A percentile compares a stretch with the other conserved stretches of the same genome.
These are phyloP conservation scores for Zizania palustris DNA, from an alignment of 202 grass and related monocot species.

Conservation along the genomic window DNA sequence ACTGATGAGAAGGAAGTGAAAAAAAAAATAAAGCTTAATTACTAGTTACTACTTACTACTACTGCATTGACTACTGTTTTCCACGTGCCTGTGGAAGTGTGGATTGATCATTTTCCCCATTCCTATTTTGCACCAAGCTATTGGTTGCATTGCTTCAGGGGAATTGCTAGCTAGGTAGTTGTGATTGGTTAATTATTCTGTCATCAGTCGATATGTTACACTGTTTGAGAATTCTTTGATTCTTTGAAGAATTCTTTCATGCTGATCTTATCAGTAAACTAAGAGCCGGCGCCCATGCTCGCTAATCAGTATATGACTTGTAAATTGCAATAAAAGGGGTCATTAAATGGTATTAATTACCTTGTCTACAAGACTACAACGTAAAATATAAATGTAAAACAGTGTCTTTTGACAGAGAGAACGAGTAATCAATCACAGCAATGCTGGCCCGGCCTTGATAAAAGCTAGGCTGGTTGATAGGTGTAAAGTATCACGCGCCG, in stretches of 20 bases:
- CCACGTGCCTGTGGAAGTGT: not conserved
- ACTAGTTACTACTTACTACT: not conserved
- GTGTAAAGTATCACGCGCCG: constrained; percentile 16
- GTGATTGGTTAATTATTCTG: constrained; percentile 19
- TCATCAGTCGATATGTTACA: not conserved
- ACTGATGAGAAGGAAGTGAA: not conserved
- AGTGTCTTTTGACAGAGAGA: no score
- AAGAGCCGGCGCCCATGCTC: no score
- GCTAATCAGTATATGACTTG: not conserved
- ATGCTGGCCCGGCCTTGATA: not conserved
- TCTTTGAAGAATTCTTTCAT: constrained; percentile 30
- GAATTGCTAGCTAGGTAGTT: constrained; percentile 16
- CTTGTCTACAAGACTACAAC: no score
- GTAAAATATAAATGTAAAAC: no score
- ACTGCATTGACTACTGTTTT: not conserved
- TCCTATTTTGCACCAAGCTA: constrained; percentile 18
- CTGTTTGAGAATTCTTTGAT: constrained; percentile 50
- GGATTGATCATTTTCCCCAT: constrained; percentile 15
- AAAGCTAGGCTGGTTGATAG: not conserved
- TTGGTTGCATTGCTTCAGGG: constrained; percentile 29
- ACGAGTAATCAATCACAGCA: not conserved
- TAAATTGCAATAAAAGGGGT: constrained; percentile 35
- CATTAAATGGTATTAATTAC: not conserved
- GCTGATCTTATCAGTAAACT: constrained; percentile 6
- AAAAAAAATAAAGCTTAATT: not conserved